Evolutionary conservation across 495 filamentous ascomycete species (phyloP), one percentile per base, ranked within the genome.

Genomic region (Apiosordaria backusii): DNA sequence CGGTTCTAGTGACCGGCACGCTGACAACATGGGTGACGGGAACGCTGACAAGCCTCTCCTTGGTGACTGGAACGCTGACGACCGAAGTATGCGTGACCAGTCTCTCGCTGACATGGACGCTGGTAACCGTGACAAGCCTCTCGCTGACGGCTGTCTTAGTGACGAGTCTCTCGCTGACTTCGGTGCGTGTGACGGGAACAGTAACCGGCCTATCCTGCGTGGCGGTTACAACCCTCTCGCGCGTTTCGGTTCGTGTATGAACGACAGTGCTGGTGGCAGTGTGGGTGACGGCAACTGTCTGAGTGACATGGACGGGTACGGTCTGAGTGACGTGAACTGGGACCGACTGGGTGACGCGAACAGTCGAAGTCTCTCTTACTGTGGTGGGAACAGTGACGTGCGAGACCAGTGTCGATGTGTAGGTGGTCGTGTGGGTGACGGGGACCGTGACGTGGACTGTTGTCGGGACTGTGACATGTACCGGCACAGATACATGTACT

Each of bases 391-490:
- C 52, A 19, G 52, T 55, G n/a, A 21, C n/a, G 22, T 61, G 59
- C 15, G 29, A 16, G 3, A 61, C 25, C n/a, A 27, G n/a, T 19
- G 59, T 35, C 2, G n/a, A 19, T 5, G n/a, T 55, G n/a, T 21
- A 19, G 5, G 52, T 55, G 16, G 52, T 55, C 52, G n/a, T 55
- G n/a, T 21, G n/a, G 4, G 52, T 55, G n/a, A 23, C 22, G n/a
- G 59, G 24, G 3, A 35, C 25, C n/a, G 59, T 61, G 15, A 61
- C 59, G 59, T 61, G 59, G 5, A 61, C 59, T 22, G 59, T 61
- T 27, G 59, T 61, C 21, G 59, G 59, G 26, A 61, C 29, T 22
- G 59, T 61, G 15, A 61, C 59, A 61, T 61, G 57, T 60, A 29
- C 26, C 26, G 57, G 57, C 18, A 60, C 57, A 6, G 57, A 26